A percentile compares a stretch with the other conserved stretches of the same genome.
These are phyloP conservation scores for Moesziomyces sp. DNA, from an alignment of 1,284 basidiomycete genomes.

Conservation along the genomic window DNA sequence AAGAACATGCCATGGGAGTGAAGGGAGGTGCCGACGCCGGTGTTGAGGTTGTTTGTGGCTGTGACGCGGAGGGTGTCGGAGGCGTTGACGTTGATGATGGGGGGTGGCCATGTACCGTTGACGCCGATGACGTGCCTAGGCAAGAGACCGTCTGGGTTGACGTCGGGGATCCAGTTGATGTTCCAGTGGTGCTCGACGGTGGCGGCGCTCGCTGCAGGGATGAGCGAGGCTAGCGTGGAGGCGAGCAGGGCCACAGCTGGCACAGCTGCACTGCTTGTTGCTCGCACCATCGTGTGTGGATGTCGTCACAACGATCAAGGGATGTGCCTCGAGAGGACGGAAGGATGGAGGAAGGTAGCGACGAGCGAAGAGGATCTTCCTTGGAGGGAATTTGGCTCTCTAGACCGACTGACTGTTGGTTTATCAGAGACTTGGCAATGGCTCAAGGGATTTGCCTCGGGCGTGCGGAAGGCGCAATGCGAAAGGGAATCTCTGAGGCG, in stretches of 20 bases:
- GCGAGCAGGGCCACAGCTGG: conserved; percentile 28
- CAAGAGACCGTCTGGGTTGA: conserved; percentile 63
- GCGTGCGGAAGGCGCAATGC: neutral
- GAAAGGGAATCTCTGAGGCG: neutral
- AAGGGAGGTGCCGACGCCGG: conserved; percentile 49
- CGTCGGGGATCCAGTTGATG: conserved; percentile 71
- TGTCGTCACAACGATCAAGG: neutral
- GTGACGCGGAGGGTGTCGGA: conserved; percentile 60
- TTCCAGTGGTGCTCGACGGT: conserved; percentile 73
- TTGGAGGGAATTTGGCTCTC: neutral
- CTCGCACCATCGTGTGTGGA: conserved; percentile 15
- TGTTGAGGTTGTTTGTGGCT: conserved; percentile 59
- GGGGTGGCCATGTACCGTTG: conserved; percentile 61
- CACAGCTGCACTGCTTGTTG: conserved; percentile 8
- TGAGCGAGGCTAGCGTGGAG: conserved; percentile 19
- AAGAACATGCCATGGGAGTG: conserved; percentile 66
- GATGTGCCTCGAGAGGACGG: neutral
- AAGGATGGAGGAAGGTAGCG: neutral
- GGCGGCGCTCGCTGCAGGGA: conserved; percentile 38
- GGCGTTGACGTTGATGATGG: conserved; percentile 60
- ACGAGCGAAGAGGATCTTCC: conserved; percentile 1
- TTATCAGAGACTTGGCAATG: no score
- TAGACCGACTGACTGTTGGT: neutral
- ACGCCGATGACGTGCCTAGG: conserved; percentile 56
- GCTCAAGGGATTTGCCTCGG: no score